Evolutionary conservation across 1,284 basidiomycete genomes (phyloP), one percentile per base, ranked within the genome.

Genomic region (Apiotrichum sp.): DNA sequence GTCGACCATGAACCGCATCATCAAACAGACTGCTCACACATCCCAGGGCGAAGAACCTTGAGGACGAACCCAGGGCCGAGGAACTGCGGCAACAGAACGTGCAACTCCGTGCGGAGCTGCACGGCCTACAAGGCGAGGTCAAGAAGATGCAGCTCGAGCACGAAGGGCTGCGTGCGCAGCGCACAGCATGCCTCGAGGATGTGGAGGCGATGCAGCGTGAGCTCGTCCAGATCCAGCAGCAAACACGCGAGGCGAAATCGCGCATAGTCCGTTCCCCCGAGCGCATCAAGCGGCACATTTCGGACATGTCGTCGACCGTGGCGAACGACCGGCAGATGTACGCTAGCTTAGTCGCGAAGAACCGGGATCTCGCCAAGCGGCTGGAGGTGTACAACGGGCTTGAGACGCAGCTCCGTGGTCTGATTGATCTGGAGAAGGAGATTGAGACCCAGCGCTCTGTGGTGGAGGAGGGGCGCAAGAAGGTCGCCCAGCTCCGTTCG

Each of bases 221-320:
- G 32, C 61, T 66, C 14, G 57, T 62, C 4, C 52, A 60, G 38
- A 32, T 70, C 10, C 52, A 59, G 13, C 44, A 59, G 32, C 59
- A 69, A 48, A 84, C 86, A 55, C 74, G 78, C 8, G 80, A 84
- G 45, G 83, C 84, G 0, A 81, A 83, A 48, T 78, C 83, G 10
- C 83, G 89, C 3, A 86, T 93, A 56, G 89, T 93, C 1, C 88
- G 89, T 65, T 90, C 88, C 0, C 89, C 89, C 0, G 89, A 93
- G 46, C 82, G 90, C 39, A 86, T 92, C 65, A 86, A 85, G 70
- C 83, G 85, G 53, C 86, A 84, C 45, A 92, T 93, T 58, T 75
- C 80, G 13, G 80, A 82, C 32, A 89, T 92, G 86, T 80, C 81
- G 4, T 68, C 76, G 8, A 83, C 81, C 0, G 80, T 55, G 82